Evolutionary conservation across 2,329 filamentous ascomycete species (phyloP).

Genomic region (Microdochium paspali): DNA sequence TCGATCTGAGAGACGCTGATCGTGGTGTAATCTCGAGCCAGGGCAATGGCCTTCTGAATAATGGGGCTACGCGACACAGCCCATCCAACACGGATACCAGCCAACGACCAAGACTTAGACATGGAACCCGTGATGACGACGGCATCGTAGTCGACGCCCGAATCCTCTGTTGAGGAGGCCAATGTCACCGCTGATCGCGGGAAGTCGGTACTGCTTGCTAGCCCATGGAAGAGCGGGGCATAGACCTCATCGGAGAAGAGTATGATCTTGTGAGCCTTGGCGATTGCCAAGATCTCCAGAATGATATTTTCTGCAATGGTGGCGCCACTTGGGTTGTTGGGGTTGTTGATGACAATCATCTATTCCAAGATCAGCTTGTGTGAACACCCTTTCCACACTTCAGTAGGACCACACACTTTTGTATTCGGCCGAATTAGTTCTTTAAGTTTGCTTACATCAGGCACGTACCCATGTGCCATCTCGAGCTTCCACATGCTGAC

Average conservation of each 20-base stretch:
- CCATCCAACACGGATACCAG: slow-evolving; percentile 79
- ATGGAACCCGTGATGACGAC: slow-evolving; percentile 69
- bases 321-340: slow-evolving; percentile 74
- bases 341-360: slow-evolving; percentile 55
- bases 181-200: slow-evolving; percentile 63
- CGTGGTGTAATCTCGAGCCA: slow-evolving; percentile 71
- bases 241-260: slow-evolving; percentile 78
- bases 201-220: slow-evolving; percentile 24
- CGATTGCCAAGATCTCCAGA: slow-evolving; percentile 52
- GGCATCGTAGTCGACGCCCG: slow-evolving; percentile 42
- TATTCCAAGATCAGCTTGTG: slow-evolving; percentile 8
- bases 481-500: slow-evolving; percentile 68
- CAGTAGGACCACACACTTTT: too few species aligned
- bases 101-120: slow-evolving; percentile 77
- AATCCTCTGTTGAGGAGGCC: slow-evolving; percentile 21
- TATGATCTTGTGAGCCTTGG: slow-evolving; percentile 51
- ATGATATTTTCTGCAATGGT: slow-evolving; percentile 55
- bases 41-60: slow-evolving; percentile 54
- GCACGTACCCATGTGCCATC: slow-evolving; percentile 54
- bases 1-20: slow-evolving; percentile 80
- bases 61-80: slow-evolving; percentile 55
- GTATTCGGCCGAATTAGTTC: slow-evolving; percentile 57
- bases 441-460: slow-evolving; percentile 58
- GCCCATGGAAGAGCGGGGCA: slow-evolving; percentile 68
- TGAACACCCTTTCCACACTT: too few species aligned